phyloP scores from a whole-genome alignment of 139 green algal species.

The Ulvella scutata region DNA sequence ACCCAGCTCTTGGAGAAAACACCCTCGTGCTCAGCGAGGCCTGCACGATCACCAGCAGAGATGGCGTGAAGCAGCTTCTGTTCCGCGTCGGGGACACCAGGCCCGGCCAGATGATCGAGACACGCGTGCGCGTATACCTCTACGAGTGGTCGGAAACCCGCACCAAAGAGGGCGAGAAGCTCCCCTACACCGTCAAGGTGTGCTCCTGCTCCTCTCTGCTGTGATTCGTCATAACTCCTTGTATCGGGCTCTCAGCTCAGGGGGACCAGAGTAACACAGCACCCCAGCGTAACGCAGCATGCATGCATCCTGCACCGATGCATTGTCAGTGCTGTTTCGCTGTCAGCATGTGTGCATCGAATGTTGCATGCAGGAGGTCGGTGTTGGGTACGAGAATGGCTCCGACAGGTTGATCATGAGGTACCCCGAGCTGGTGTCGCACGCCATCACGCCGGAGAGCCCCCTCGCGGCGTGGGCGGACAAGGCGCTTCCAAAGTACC shows the following conservation, averaged over 20 bases:
- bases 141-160: conserved; percentile 41
- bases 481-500: background rate
- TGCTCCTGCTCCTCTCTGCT: too few species aligned
- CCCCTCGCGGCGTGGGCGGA: background rate
- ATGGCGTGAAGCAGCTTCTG: conserved; percentile 24
- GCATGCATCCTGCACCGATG: too few species aligned
- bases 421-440: background rate
- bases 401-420: background rate
- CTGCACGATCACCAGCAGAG: background rate
- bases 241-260: too few species aligned
- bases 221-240: too few species aligned
- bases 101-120: conserved; percentile 47
- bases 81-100: conserved; percentile 45
- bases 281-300: too few species aligned
- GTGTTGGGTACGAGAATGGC: background rate
- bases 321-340: too few species aligned
- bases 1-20: conserved; percentile 51
- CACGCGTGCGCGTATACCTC: conserved; percentile 36
- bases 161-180: conserved; percentile 14
- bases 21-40: conserved; percentile 52
- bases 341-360: too few species aligned
- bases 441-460: background rate
- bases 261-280: too few species aligned
- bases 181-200: conserved; percentile 16
- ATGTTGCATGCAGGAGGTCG: background rate